Conservation (phyloP, 352 stramenopile species). For the Pythium aphanidermatum region DNA sequence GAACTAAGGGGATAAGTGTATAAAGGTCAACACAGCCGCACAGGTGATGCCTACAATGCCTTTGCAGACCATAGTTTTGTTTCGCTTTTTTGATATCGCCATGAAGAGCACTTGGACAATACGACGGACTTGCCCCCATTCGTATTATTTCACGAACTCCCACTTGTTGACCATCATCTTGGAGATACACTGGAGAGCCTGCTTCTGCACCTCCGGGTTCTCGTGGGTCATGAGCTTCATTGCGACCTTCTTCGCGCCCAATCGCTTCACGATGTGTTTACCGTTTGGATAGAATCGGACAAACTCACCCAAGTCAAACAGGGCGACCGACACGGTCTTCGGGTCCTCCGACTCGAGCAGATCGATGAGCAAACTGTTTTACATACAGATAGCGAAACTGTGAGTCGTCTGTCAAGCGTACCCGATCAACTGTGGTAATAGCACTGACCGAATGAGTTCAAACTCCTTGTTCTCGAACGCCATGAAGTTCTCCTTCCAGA, state of each 20-base stretch:
- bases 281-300: slow-evolving; percentile 97
- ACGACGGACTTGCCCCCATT: neutral
- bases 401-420: slow-evolving; percentile 15
- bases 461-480: slow-evolving; percentile 97
- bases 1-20: too few relatives aligned
- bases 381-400: neutral
- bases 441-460: slow-evolving; percentile 83
- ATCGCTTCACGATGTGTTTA: slow-evolving; percentile 92
- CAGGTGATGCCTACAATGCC: too few relatives aligned
- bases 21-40: too few relatives aligned
- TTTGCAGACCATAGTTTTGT: too few relatives aligned
- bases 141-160: slow-evolving; percentile 89
- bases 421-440: too few relatives aligned
- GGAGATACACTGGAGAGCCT: slow-evolving; percentile 96
- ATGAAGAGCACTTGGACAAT: too few relatives aligned
- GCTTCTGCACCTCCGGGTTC: slow-evolving; percentile 95
- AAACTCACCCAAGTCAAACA: slow-evolving; percentile 98
- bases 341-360: slow-evolving; percentile 91
- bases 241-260: slow-evolving; percentile 95
- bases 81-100: too few relatives aligned
- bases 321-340: slow-evolving; percentile 93
- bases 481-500: slow-evolving; percentile 98
- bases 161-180: slow-evolving; percentile 99
- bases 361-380: slow-evolving; percentile 87
- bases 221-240: slow-evolving; percentile 98